Base-by-base conservation (phyloP, 2,329 filamentous ascomycete species). In the Colletotrichum destructivum region DNA sequence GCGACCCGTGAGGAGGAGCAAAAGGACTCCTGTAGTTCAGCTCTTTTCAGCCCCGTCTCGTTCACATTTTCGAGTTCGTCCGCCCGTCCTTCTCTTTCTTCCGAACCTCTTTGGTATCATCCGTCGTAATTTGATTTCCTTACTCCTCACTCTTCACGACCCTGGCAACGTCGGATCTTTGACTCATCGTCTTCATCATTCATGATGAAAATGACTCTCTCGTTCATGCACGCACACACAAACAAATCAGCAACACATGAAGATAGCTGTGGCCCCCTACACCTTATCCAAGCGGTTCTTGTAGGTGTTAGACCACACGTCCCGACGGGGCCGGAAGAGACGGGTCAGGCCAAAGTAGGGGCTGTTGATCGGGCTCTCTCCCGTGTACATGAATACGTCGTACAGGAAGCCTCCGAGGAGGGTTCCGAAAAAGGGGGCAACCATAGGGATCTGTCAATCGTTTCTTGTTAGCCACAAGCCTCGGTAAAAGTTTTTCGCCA, bases 341-440 rank as follows among this genome's bases (percentile, higher is more conserved):
- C 88, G 83, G 75, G 86, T 86, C n/a, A 94, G 77, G 0, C 92
- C 91, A 76, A 93, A 79, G 81, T 85, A 91, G 0, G 91, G 91
- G 0, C 86, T 90, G 80, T 94, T 94, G 75, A 94, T 85, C 1
- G 92, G 91, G 74, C 88, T 92, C n/a, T 91, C 81, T 4, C 92
- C 92, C 0, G 90, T 92, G 78, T 91, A 94, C 49, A 94, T 83
- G 78, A 93, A 89, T 2, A 88, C 77, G 78, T 93, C 91, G 77
- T 93, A 93, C 31, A 93, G 75, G 78, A 91, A 89, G 2, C 89
- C 91, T 3, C 92, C 91, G 74, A 92, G 89, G 0, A 85, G 79
- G 75, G 86, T 89, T 6, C 92, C 92, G 12, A 88, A 79, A 77
- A 94, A 93, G 0, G 92, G 92, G 2, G 91, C 87, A 4, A 94